Base-by-base conservation (phyloP, 345 rosid genomes). In the Lepidium didymum region DNA sequence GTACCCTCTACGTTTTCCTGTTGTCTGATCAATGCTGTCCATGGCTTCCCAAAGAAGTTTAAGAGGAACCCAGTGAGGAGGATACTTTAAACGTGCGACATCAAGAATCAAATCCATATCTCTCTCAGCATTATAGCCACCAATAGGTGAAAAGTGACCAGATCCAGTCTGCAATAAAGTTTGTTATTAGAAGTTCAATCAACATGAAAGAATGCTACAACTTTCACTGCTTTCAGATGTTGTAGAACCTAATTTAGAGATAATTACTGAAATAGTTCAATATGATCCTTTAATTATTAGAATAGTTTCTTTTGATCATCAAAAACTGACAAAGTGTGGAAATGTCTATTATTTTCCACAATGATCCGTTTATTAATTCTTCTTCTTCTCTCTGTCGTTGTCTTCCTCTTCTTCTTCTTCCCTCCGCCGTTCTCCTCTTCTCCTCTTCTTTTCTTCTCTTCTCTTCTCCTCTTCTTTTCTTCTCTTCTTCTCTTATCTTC, bases 41-140 rank as follows among this genome's bases (percentile, higher is more conserved):
- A 93, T 88, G 47, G 97, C 96, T 66, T 93, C 89, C 98, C 98
- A 93, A 51, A 93, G 97, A 75, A 93, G 94, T 21, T 55, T 69
- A 70, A 93, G 75, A 43, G 98, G 98, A 79, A 93, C 89, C 98
- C 98, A 93, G 16, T 88, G 98, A 36, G 98, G 97, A 72, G 98
- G 97, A 84, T 90, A 93, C 85, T 93, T 90, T 68, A 88, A 93
- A 59, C 97, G 94, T 18, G 97, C 98, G 25, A 88, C 97, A 77
- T 93, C 98, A 80, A 93, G 78, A 81, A 93, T 88, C 75, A 93
- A 75, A 64, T 90, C 94, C 98, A 93, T 90, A 81, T 93, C 98
- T 70, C 78, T 86, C 70, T 80, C 89, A 69, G 79, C 89, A 76
- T 93, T 91, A 78, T 90, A 93, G 47, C 98, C 97, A 74, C 98